Evolutionary conservation across 106 monocot species (phyloP), one percentile per base, ranked within the genome.

Genomic region (Chionographis japonica): DNA sequence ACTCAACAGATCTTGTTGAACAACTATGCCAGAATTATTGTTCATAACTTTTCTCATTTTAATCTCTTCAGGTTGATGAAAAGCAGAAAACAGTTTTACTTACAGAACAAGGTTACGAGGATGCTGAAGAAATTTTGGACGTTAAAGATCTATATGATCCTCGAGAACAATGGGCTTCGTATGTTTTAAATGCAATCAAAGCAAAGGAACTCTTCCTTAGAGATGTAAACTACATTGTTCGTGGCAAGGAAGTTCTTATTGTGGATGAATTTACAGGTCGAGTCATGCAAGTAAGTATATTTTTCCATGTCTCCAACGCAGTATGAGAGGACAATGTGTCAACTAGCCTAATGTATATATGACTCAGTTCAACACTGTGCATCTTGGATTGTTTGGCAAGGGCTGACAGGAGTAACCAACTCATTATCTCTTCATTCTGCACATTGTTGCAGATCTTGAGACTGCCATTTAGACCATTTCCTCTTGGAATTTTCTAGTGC

Each of bases 211-310:
- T 97, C n/a, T 97, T 97, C 73, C 89, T 90, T 59, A 88, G 86
- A 76, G 95, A 97, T 80, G 95, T 92, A 6, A 97, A 97, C 61
- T 97, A 97, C 72, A 97, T 97, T 46, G 74, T 92, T 56, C 86
- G 95, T 68, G 78, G 75, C 53, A 92, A 95, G 71, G 95, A 95
- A 75, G 92, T 95, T 62, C 64, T 92, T 12, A 95, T 95, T 71
- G 95, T 95, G 63, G 95, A 95, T 83, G 95, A 95, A 70, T 95
- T 95, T 77, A 95, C 95, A 41, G 95, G 95, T 27, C 80, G 95
- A 50, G 95, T 97, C 58, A 97, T 97, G 95, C 88, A 91, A 80
- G 94, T 94, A 68, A 79, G 76, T 78, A 54, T 59, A 19, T 46
- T 17, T 37, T 46, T 58, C 16, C 38, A 15, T 61, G 17, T 72